phyloP scores from a whole-genome alignment of 441 rosid genomes.

The Sinapis alba region DNA sequence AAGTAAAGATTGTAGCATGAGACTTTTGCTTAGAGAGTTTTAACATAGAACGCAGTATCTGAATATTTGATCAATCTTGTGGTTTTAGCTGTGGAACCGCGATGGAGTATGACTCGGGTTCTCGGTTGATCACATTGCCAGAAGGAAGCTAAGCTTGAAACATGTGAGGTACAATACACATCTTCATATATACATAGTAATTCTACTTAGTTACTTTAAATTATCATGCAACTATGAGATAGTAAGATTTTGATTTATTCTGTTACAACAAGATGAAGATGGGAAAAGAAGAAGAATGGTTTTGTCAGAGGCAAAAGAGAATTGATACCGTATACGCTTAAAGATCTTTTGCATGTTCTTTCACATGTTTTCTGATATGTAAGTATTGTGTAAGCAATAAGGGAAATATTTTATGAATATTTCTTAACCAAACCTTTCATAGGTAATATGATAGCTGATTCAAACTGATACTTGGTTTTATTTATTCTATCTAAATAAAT shows the following conservation, averaged over 20 bases:
- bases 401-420: conserved; percentile 14
- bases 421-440: conserved; percentile 17
- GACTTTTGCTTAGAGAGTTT: neutral
- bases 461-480: neutral
- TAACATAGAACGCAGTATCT: neutral
- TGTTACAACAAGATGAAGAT: conserved; percentile 5
- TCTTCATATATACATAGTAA: conserved; percentile 2
- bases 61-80: neutral
- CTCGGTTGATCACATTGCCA: conserved; percentile 83
- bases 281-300: conserved; percentile 27
- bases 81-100: conserved; percentile 72
- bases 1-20: conserved; percentile 52
- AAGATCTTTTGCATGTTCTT: conserved; percentile 35
- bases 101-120: conserved; percentile 55
- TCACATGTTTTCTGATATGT: conserved; percentile 38
- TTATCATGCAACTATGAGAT: conserved; percentile 3
- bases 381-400: conserved; percentile 37
- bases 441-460: neutral
- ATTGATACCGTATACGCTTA: conserved; percentile 27
- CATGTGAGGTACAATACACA: conserved; percentile 23
- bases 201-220: conserved; percentile 13
- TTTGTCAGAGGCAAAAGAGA: conserved; percentile 36
- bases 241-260: neutral
- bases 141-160: conserved; percentile 83
- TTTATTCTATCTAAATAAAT: neutral